Base-by-base conservation (phyloP, 495 filamentous ascomycete genomes). In the Aspergillus kassunensis region DNA sequence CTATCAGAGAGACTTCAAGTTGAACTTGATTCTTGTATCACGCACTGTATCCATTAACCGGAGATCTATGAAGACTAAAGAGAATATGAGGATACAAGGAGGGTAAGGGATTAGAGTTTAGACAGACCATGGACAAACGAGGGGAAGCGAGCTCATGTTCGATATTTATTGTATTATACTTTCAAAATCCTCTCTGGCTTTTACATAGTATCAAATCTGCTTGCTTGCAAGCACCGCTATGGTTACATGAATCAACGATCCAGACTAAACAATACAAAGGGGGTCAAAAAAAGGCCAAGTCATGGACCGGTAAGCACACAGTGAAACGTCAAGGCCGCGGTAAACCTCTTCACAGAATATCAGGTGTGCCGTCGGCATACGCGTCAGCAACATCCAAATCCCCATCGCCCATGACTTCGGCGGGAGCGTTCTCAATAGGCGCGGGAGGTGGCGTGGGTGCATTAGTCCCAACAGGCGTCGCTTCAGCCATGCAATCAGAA, bases 401-500 rank as follows among this genome's bases (percentile, higher is more conserved):
- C 2, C 60, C 69, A 60, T 68, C 66, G 16, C 19, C 24, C 24
- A 10, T 31, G 29, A 41, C 52, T 25, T 33, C 49, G n/a, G 34
- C 56, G 30, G 34, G 42, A 44, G 23, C 33, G 2, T 42, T 44
- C 24, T 56, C 56, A 39, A 62, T 50, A n/a, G 24, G 50, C 44
- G 44, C 23, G 2, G 43, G 44, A 27, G 62, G 46, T 47, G 58
- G 48, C 27, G 68, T 62, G 31, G 69, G 66, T 13, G 68, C 66
- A 16, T 48, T 48, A 1, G 73, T 74, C 6, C 72, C 72, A 18
- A 75, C 57, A 0, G 69, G 68, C 12, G 59, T 66, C 6, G 71
- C 71, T 43, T 61, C 51, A 16, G 59, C 55, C 58, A 78, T 56
- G 30, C 69, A 68, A 49, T 74, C 76, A 27, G 56, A 53, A 33